These are phyloP conservation scores for Plasmodium yoelii DNA, from an alignment of 169 alveolate species.

Conservation along the genomic window DNA sequence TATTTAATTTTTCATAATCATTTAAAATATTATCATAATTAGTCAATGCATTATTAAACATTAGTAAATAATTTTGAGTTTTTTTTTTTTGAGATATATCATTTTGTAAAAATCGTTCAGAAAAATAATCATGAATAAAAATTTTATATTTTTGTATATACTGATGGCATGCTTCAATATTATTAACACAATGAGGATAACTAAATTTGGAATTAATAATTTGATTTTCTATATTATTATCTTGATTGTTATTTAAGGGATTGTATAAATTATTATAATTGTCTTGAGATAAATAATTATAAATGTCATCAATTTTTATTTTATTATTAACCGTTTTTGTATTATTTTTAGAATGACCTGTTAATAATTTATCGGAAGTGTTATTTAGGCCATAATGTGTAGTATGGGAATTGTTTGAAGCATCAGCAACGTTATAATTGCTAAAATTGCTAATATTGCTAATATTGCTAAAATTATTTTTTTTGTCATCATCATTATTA, in stretches of 20 bases:
- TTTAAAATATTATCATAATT: constrained; percentile 49
- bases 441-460: too few relatives aligned
- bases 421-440: not conserved
- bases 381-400: too few relatives aligned
- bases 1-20: constrained; percentile 51
- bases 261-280: constrained; percentile 40
- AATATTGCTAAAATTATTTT: too few relatives aligned
- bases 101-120: constrained; percentile 29
- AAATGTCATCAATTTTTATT: constrained; percentile 6
- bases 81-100: constrained; percentile 24
- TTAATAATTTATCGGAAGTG: too few relatives aligned
- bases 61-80: constrained; percentile 41
- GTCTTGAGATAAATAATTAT: constrained; percentile 16
- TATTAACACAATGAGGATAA: constrained; percentile 70
- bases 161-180: constrained; percentile 60
- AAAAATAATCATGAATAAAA: constrained; percentile 36
- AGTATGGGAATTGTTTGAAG: too few relatives aligned
- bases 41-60: constrained; percentile 64
- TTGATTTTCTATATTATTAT: constrained; percentile 29
- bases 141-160: constrained; percentile 58
- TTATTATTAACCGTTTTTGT: not conserved
- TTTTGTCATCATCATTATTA: not conserved
- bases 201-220: constrained; percentile 54
- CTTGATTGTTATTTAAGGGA: constrained; percentile 10
- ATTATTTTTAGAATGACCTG: not conserved